These are phyloP conservation scores for Backusella australiensis DNA, from an alignment of 192 early-diverging fungal genomes.

Conservation along the genomic window DNA sequence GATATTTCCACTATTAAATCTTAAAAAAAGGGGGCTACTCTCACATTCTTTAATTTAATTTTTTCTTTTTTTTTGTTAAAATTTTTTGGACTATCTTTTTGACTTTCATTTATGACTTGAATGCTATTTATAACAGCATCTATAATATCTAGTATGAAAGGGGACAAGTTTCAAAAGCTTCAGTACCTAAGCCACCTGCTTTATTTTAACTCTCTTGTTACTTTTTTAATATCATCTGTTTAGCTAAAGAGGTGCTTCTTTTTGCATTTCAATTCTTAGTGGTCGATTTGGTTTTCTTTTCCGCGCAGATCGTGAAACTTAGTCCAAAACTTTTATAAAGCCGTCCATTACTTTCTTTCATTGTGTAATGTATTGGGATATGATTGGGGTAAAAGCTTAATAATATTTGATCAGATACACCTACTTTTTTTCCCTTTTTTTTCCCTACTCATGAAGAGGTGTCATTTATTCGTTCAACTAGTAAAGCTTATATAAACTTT, in stretches of 20 bases:
- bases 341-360: not conserved
- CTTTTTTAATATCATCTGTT: not conserved
- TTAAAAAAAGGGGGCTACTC: not conserved
- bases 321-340: not conserved
- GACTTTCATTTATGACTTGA: not conserved
- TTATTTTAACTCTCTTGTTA: not conserved
- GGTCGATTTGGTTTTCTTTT: not conserved
- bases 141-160: not conserved
- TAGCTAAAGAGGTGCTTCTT: not conserved
- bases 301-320: conserved; percentile 1
- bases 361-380: not conserved
- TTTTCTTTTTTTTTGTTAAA: not conserved
- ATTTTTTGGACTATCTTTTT: not conserved
- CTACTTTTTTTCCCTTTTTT: not conserved
- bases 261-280: not conserved
- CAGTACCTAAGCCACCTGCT: not conserved
- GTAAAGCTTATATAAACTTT: not conserved
- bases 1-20: not conserved
- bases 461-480: not conserved
- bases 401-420: not conserved
- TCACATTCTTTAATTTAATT: not conserved
- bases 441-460: not conserved
- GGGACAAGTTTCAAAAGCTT: not conserved
- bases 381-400: not conserved
- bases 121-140: not conserved